Conservation (phyloP, 1,284 basidiomycete genomes). For the Termitomyces sp. region DNA sequence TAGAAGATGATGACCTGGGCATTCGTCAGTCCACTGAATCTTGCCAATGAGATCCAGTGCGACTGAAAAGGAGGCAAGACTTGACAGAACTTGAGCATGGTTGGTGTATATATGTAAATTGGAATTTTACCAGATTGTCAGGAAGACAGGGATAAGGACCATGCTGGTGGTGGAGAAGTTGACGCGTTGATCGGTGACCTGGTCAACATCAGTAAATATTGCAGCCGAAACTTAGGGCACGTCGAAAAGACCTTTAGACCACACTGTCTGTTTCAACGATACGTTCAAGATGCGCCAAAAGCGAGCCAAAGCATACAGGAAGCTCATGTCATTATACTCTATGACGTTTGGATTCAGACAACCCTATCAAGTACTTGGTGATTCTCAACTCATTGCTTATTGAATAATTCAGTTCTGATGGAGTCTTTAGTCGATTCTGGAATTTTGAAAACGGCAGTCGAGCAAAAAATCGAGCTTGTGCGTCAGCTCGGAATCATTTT, state of each 20-base stretch:
- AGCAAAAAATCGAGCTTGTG: conserved; percentile 68
- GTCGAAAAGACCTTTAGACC: background rate
- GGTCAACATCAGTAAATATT: conserved; percentile 24
- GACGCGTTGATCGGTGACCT: too few relatives aligned
- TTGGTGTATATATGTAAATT: background rate
- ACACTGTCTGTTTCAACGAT: background rate
- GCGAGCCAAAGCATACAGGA: conserved; percentile 86
- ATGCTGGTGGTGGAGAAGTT: conserved; percentile 9
- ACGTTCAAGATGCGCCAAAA: conserved; percentile 76
- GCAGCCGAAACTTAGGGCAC: too few relatives aligned
- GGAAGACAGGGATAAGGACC: conserved; percentile 8
- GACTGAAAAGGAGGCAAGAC: conserved; percentile 2
- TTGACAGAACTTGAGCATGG: conserved; percentile 2
- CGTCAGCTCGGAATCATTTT: conserved; percentile 73
- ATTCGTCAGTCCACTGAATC: conserved; percentile 62
- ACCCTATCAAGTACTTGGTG: conserved; percentile 87
- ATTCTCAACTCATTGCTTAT: conserved; percentile 20
- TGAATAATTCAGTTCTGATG: background rate
- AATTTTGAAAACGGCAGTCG: conserved; percentile 68
- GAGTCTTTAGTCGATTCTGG: conserved; percentile 77
- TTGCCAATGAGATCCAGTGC: conserved; percentile 34
- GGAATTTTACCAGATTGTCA: conserved; percentile 8
- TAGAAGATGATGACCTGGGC: conserved; percentile 42
- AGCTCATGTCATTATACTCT: conserved; percentile 85
- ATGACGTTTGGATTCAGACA: conserved; percentile 84